Percentiles rank a stretch among this genome's conserved stretches.
These are phyloP conservation scores for Wickerhamomyces xylosicus DNA, from an alignment of 805 yeast genomes.

Conservation along the genomic window DNA sequence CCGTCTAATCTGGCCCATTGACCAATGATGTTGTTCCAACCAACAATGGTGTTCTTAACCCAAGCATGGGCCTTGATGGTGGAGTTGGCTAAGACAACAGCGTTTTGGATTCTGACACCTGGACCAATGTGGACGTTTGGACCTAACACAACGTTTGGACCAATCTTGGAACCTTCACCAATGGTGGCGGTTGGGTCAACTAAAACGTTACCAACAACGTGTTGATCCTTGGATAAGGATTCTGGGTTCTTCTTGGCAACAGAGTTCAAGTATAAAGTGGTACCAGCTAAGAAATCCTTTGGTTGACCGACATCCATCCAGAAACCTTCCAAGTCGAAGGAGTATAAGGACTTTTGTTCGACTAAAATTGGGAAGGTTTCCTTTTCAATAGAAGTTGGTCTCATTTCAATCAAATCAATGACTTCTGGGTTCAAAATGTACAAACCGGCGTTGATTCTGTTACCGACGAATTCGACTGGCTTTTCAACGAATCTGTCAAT, in stretches of 20 bases:
- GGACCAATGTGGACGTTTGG: constrained; percentile 94
- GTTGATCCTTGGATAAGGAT: constrained; percentile 50
- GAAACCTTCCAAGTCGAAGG: constrained; percentile 97
- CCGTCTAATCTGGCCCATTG: constrained; percentile 99
- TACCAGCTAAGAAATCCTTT: constrained; percentile 96
- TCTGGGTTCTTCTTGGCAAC: constrained; percentile 72
- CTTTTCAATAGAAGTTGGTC: constrained; percentile 98
- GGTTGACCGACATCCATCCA: constrained; percentile 99
- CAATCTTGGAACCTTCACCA: constrained; percentile 87
- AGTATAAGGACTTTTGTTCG: constrained; percentile 78
- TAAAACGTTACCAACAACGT: constrained; percentile 81
- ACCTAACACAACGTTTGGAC: constrained; percentile 97
- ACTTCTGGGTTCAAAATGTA: constrained; percentile 97
- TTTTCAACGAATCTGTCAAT: constrained; percentile 98
- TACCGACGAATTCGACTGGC: constrained; percentile 98
- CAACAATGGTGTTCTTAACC: constrained; percentile 95
- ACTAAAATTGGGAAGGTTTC: constrained; percentile 98
- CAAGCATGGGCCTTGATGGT: constrained; percentile 94
- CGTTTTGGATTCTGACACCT: constrained; percentile 96
- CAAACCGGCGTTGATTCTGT: constrained; percentile 99
- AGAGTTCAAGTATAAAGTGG: constrained; percentile 83
- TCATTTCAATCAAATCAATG: constrained; percentile 90
- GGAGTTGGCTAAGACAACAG: constrained; percentile 87
- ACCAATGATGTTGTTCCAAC: constrained; percentile 98
- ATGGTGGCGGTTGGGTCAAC: constrained; percentile 93